phyloP scores from a whole-genome alignment of 1,284 basidiomycete species.

The Moniliella sp. region DNA sequence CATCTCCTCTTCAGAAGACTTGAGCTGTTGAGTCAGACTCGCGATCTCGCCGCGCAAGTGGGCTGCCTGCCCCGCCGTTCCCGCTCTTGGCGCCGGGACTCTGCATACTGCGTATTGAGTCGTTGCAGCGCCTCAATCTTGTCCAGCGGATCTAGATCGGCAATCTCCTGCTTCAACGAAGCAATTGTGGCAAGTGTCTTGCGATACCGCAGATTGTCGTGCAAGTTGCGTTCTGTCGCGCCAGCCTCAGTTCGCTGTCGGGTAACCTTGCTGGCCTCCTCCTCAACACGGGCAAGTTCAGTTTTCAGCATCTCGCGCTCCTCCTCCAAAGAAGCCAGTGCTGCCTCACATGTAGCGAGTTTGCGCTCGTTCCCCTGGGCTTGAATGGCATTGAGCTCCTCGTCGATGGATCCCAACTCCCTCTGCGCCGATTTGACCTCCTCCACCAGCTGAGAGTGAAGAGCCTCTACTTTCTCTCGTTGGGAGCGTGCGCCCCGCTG shows the following conservation, averaged over 20 bases:
- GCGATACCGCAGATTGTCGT: constrained; percentile 64
- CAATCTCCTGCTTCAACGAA: constrained; percentile 51
- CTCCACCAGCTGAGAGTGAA: background rate
- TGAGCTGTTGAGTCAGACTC: constrained; percentile 16
- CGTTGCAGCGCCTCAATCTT: constrained; percentile 39
- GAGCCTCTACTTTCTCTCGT: background rate
- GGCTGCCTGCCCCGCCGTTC: constrained; percentile 46
- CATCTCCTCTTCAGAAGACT: constrained; percentile 48
- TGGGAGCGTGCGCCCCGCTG: too few species aligned
- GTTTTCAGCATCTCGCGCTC: constrained; percentile 40
- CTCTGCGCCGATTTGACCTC: background rate
- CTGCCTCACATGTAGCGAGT: constrained; percentile 3
- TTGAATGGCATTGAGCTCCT: background rate
- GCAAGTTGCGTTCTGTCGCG: constrained; percentile 43
- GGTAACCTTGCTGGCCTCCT: constrained; percentile 13
- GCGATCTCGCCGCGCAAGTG: constrained; percentile 21
- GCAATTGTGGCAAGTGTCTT: constrained; percentile 49
- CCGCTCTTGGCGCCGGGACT: constrained; percentile 49
- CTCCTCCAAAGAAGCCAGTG: constrained; percentile 40
- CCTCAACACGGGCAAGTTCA: constrained; percentile 9
- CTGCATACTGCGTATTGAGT: constrained; percentile 59
- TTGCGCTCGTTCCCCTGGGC: background rate
- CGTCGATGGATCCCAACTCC: background rate
- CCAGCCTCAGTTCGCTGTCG: constrained; percentile 33
- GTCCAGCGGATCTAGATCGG: constrained; percentile 27